Percentiles rank a stretch among this genome's conserved stretches.
These are phyloP conservation scores for Cryptococcus sp. DNA, from an alignment of 1,284 basidiomycete genomes.

Conservation along the genomic window DNA sequence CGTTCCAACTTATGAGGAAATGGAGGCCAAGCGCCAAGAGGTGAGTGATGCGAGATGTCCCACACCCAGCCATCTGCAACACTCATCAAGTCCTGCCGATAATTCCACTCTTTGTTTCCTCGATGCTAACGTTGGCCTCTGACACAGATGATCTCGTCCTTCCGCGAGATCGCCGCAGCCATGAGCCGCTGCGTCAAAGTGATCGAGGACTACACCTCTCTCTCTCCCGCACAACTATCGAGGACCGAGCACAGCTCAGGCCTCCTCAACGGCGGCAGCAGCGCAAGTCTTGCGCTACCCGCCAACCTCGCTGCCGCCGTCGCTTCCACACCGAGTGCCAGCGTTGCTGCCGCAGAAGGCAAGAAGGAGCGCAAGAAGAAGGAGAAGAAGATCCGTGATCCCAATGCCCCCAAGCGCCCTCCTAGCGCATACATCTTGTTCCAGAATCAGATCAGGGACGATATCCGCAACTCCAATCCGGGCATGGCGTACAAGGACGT, in stretches of 20 bases:
- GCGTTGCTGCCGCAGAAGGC: not conserved
- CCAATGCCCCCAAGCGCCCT: conserved; percentile 91
- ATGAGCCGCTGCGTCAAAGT: conserved; percentile 50
- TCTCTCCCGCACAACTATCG: conserved; percentile 38
- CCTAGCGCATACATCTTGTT: conserved; percentile 93
- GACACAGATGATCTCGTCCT: conserved; percentile 52
- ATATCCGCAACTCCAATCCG: conserved; percentile 61
- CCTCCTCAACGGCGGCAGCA: conserved; percentile 14
- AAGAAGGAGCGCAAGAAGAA: conserved; percentile 41
- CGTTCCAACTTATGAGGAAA: conserved; percentile 44
- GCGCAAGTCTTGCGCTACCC: conserved; percentile 19
- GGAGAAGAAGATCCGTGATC: conserved; percentile 69
- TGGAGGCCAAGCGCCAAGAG: conserved; percentile 51
- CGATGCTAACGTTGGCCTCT: not conserved
- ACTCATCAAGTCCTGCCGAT: not conserved
- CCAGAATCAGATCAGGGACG: conserved; percentile 85
- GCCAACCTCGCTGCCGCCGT: not conserved
- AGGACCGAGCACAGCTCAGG: conserved; percentile 16
- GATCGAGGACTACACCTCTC: conserved; percentile 51
- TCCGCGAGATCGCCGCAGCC: conserved; percentile 50
- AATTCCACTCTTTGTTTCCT: not conserved
- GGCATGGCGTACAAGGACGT: conserved; percentile 71
- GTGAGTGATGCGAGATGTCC: conserved; percentile 27
- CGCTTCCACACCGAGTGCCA: too few relatives aligned
- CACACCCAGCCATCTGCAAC: not conserved